Evolutionary conservation across 148 eudicot genomes (phyloP), one percentile per base, ranked within the genome.

Genomic region (Pharnaceum exiguum): DNA sequence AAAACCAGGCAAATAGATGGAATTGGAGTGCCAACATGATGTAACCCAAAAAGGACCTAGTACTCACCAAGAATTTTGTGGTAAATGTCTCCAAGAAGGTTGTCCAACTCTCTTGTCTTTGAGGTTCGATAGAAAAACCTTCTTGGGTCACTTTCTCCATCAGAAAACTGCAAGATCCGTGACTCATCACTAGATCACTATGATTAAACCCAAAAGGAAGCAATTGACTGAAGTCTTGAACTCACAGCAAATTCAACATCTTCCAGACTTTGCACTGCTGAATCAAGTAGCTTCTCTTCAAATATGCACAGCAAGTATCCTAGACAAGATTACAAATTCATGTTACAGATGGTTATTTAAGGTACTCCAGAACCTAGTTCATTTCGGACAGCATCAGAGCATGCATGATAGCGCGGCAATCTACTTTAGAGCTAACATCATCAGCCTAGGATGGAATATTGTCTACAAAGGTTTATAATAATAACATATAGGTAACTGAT

Each of bases 161-260:
- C 89, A 25, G 91, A 78, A 67, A 93, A 93, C 99, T 93, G 67
- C 60, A 78, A 21, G 17, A 66, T n/a, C 17, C 10, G 63, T 52
- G 12, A 63, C 48, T 53, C 56, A 21, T 51, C 31, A 32, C 25
- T 43, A 38, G 38, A 22, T 17, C 15, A 48, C 3, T 29, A 26
- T 25, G 31, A 8, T 29, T 43, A 6, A 32, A 26, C 18, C 27
- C 27, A 35, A 17, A 22, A 33, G 12, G 13, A 35, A 27, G 7
- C 12, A 10, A 30, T 44, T 32, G 19, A 15, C 26, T 25, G 46
- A 18, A 37, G 15, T 36, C 27, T 22, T 23, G 3, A 45, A 75
- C 99, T 83, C 72, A 87, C 99, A 59, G 91, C 89, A 86, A 83
- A 93, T 77, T 89, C 99, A 69, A 77, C 67, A 72, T 89, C 99